Evolutionary conservation across 495 filamentous ascomycete genomes (phyloP), one percentile per base, ranked within the genome.

Genomic region (Xylaria cubensis): DNA sequence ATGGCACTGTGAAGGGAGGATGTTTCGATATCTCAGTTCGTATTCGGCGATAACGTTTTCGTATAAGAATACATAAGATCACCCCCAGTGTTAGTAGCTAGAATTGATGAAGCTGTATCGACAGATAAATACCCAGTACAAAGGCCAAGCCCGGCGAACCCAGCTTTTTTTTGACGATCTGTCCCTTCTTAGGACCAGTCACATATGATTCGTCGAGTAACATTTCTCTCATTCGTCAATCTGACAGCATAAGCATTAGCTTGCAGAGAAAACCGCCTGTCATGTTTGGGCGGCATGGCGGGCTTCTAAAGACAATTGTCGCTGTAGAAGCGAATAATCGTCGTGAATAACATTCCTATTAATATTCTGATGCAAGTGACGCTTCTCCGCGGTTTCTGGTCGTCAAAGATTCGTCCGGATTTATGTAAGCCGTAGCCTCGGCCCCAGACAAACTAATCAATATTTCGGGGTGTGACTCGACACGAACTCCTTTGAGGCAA

Each of bases 321-420:
- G 24, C 7, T 24, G 4, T 19, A 12, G 13, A 32, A 12, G 8
- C 12, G 39, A 42, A 13, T 13, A 0, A 13, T 42, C 10, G 13
- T 10, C 39, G 39, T 12, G 12, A 42, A 64, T 0, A 34, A 29
- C 48, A 41, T 3, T 67, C n/a, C 24, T 12, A n/a, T 48, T 12
- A 3, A 19, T 19, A 15, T 39, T 17, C 1, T 55, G 3, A 42
- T 67, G 24, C 17, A 67, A 36, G 2, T 67, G 21, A 41, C 9
- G 13, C 36, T 26, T 56, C 65, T 67, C 65, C 65, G 32, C 65
- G 65, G 65, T 4, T 17, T 67, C 21, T 56, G 48, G n/a, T 29
- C 41, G 36, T 67, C 34, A 44, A 55, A 12, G 17, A 19, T 34
- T 6, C 15, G 32, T 41, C 24, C 6, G n/a, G 36, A 39, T 4